phyloP scores from a whole-genome alignment of 345 rosid genomes.

The Syzygium aromaticum region DNA sequence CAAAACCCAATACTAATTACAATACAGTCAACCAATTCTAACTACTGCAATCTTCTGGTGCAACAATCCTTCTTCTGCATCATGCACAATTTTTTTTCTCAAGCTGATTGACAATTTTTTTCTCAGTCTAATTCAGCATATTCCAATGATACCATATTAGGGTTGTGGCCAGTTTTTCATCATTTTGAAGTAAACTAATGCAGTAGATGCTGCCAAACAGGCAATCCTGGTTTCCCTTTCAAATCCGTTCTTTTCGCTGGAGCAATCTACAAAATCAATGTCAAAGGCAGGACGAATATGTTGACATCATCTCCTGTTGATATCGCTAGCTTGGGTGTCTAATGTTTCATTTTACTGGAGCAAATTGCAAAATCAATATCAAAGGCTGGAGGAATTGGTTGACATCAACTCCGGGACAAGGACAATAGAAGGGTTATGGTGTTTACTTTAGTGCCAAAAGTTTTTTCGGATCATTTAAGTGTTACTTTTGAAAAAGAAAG shows the following conservation, averaged over 20 bases:
- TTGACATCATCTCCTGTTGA: too few relatives aligned
- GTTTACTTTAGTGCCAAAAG: too few relatives aligned
- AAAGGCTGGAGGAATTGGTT: too few relatives aligned
- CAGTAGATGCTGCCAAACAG: background rate
- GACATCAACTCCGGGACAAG: too few relatives aligned
- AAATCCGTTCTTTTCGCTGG: background rate
- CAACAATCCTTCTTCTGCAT: background rate
- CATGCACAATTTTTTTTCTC: background rate
- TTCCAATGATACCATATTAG: background rate
- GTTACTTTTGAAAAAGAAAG: too few relatives aligned
- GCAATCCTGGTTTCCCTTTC: background rate
- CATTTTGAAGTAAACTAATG: background rate
- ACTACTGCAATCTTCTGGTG: background rate
- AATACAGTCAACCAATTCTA: background rate
- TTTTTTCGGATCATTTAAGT: too few relatives aligned
- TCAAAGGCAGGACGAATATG: too few relatives aligned
- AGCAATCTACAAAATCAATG: too few relatives aligned
- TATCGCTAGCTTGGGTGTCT: too few relatives aligned
- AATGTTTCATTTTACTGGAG: too few relatives aligned
- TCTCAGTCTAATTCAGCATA: background rate
- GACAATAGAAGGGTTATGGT: too few relatives aligned
- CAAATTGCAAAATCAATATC: too few relatives aligned
- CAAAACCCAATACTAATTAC: background rate
- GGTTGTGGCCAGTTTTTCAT: background rate
- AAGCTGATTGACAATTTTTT: background rate